phyloP scores from a whole-genome alignment of 805 yeast genomes.

The Lipomyces japonicus region DNA sequence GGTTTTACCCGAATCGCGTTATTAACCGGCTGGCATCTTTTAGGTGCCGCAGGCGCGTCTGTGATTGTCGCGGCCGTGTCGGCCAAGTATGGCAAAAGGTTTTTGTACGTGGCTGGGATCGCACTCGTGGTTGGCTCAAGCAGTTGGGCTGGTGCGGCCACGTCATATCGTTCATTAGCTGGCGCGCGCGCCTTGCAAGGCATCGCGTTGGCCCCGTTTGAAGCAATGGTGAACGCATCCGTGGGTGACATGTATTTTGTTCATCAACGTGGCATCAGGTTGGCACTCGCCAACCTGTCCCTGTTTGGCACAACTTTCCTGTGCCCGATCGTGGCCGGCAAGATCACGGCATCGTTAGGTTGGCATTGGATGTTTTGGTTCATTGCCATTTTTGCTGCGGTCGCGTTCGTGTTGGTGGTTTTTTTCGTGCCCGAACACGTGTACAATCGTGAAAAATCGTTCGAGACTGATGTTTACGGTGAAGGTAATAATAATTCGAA shows the following conservation, averaged over 20 bases:
- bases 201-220: slow-evolving; percentile 71
- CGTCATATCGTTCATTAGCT: slow-evolving; percentile 23
- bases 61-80: slow-evolving; percentile 23
- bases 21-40: slow-evolving; percentile 27
- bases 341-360: slow-evolving; percentile 14
- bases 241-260: slow-evolving; percentile 68
- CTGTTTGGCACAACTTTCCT: slow-evolving; percentile 39
- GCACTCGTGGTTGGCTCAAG: slow-evolving; percentile 18
- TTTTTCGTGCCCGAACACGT: slow-evolving; percentile 25
- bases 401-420: slow-evolving; percentile 16
- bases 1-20: slow-evolving; percentile 21
- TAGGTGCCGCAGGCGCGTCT: slow-evolving; percentile 21
- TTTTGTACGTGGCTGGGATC: slow-evolving; percentile 20
- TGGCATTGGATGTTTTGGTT: slow-evolving; percentile 30
- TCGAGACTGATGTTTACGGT: slow-evolving; percentile 20
- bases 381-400: slow-evolving; percentile 17
- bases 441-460: slow-evolving; percentile 13
- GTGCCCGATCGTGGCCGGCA: slow-evolving; percentile 24
- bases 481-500: neutral
- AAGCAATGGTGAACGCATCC: slow-evolving; percentile 64
- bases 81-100: slow-evolving; percentile 27
- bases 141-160: slow-evolving; percentile 27
- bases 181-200: slow-evolving; percentile 41
- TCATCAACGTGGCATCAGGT: slow-evolving; percentile 69
- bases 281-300: slow-evolving; percentile 70